These are phyloP conservation scores for Collybiopsis confluens DNA, from an alignment of 768 basidiomycete genomes.

Conservation along the genomic window DNA sequence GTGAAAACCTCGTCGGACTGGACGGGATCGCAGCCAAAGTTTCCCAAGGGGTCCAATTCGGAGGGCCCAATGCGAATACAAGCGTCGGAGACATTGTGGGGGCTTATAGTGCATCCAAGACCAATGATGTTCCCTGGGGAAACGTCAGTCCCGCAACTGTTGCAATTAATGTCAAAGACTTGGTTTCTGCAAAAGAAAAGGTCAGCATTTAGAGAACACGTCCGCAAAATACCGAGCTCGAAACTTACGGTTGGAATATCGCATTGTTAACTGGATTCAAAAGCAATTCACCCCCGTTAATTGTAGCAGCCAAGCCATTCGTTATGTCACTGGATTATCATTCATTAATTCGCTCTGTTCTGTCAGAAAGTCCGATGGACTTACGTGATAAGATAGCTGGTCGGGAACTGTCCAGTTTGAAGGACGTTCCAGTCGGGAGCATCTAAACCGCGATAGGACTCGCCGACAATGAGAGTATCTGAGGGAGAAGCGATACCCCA, in stretches of 20 bases:
- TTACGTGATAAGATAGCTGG: conserved; percentile 3
- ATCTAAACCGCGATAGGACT: not conserved
- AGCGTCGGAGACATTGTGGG: not conserved
- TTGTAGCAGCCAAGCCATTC: not conserved
- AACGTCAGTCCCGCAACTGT: not conserved
- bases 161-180: not conserved
- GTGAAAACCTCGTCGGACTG: not conserved
- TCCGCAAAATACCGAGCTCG: no score
- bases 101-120: not conserved
- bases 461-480: not conserved
- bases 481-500: not conserved
- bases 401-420: not conserved
- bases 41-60: not conserved
- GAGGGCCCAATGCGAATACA: not conserved
- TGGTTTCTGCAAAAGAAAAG: not conserved
- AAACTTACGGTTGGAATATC: not conserved
- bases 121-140: not conserved
- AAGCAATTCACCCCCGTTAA: not conserved
- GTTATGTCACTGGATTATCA: not conserved
- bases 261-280: not conserved
- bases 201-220: not conserved
- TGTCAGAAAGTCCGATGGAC: no score
- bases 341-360: no score
- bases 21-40: not conserved
- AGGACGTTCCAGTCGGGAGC: conserved; percentile 1